phyloP scores from a whole-genome alignment of 495 filamentous ascomycete species.

The Aspergillus carlsbadensis region DNA sequence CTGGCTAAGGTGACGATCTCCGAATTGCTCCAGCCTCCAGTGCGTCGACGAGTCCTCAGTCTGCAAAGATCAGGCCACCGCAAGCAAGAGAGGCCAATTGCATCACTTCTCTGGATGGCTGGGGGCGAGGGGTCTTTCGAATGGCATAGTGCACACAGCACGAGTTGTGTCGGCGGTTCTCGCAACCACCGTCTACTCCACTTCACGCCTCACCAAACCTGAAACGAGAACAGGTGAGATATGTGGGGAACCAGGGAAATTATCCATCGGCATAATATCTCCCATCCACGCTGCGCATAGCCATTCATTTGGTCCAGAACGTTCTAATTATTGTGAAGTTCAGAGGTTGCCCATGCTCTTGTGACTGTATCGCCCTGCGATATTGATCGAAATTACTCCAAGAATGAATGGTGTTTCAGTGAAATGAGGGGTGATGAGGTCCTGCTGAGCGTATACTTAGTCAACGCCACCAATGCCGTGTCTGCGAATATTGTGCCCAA shows the following conservation, averaged over 20 bases:
- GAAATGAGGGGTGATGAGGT: not conserved
- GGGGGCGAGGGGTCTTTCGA: not conserved
- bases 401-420: not conserved
- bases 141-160: not conserved
- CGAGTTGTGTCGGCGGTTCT: not conserved
- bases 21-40: too few relatives aligned
- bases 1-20: too few relatives aligned
- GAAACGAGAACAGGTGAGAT: conserved; percentile 3
- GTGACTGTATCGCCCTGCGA: not conserved
- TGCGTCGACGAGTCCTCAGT: not conserved
- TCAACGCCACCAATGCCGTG: conserved; percentile 10
- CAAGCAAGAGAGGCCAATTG: not conserved
- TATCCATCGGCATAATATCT: not conserved
- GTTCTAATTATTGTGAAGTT: not conserved
- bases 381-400: not conserved
- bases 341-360: not conserved
- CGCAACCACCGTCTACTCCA: not conserved
- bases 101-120: not conserved
- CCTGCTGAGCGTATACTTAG: not conserved
- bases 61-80: not conserved
- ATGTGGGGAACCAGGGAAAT: conserved; percentile 13
- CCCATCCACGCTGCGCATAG: not conserved
- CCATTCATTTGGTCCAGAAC: not conserved
- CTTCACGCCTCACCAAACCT: conserved; percentile 9
- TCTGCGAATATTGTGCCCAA: conserved; percentile 8